phyloP scores from a whole-genome alignment of 208 protist species.

The Tritrichomonas musculus region DNA sequence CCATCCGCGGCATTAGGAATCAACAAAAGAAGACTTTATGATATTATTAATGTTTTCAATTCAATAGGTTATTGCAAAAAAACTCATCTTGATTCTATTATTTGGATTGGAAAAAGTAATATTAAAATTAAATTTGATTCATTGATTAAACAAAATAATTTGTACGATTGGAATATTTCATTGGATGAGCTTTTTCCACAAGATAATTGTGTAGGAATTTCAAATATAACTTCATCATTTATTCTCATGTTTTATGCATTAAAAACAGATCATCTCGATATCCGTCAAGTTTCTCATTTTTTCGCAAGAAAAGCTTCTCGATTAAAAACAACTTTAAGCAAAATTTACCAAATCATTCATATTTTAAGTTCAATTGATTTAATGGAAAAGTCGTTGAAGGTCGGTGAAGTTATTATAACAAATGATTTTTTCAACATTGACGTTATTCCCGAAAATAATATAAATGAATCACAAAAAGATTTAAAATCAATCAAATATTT shows the following conservation, averaged over 20 bases:
- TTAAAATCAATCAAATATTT: not conserved
- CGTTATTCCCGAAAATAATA: not conserved
- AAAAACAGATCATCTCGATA: not conserved
- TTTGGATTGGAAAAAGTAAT: not conserved
- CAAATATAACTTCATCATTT: not conserved
- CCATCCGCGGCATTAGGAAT: not conserved
- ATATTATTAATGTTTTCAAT: not conserved
- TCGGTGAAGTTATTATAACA: not conserved
- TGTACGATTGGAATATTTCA: not conserved
- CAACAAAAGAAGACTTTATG: not conserved
- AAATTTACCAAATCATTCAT: slow-evolving; percentile 3
- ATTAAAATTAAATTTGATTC: not conserved
- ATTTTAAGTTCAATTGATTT: not conserved
- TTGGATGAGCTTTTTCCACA: not conserved
- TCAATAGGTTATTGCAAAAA: not conserved
- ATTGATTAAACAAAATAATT: not conserved
- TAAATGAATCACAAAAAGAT: not conserved
- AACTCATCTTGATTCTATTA: not conserved
- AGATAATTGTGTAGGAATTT: not conserved
- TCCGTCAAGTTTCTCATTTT: not conserved
- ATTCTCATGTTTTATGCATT: not conserved
- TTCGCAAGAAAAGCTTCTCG: not conserved
- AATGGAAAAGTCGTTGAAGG: not conserved
- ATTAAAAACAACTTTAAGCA: not conserved
- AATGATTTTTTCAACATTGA: not conserved